Conservation (phyloP, 345 rosid genomes). For the Syzygium oleosum region DNA sequence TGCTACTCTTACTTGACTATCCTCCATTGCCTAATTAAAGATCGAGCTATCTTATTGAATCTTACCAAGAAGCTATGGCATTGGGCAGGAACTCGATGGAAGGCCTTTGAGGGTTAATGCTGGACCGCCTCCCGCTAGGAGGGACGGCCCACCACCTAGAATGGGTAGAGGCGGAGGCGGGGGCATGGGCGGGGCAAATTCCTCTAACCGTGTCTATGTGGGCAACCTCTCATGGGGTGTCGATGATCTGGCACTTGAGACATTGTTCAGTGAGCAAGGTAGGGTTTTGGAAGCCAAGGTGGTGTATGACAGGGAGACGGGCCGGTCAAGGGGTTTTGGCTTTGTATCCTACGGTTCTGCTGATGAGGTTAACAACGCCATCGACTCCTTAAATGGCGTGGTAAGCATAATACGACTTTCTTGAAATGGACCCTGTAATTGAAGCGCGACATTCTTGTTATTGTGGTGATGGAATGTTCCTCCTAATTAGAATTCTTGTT, state of each 20-base stretch:
- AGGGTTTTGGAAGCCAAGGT: slow-evolving; percentile 89
- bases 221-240: slow-evolving; percentile 97
- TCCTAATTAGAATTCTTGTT: background rate
- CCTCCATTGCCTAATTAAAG: background rate
- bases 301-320: slow-evolving; percentile 85
- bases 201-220: slow-evolving; percentile 60
- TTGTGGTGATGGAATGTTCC: background rate
- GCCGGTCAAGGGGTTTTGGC: slow-evolving; percentile 96
- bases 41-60: background rate
- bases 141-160: slow-evolving; percentile 31
- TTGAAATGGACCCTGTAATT: background rate
- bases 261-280: slow-evolving; percentile 77
- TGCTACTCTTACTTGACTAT: background rate
- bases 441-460: background rate
- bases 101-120: slow-evolving; percentile 77
- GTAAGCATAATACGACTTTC: slow-evolving; percentile 39
- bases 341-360: slow-evolving; percentile 79
- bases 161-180: slow-evolving; percentile 6
- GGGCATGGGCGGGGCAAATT: slow-evolving; percentile 3
- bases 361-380: slow-evolving; percentile 67
- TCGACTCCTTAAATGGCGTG: slow-evolving; percentile 61
- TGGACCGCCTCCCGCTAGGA: slow-evolving; percentile 77
- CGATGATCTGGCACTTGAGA: slow-evolving; percentile 77
- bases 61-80: background rate
- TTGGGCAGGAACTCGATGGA: slow-evolving; percentile 79